These are phyloP conservation scores for Acacia confusa DNA, from an alignment of 306 rosid genomes.

Conservation along the genomic window DNA sequence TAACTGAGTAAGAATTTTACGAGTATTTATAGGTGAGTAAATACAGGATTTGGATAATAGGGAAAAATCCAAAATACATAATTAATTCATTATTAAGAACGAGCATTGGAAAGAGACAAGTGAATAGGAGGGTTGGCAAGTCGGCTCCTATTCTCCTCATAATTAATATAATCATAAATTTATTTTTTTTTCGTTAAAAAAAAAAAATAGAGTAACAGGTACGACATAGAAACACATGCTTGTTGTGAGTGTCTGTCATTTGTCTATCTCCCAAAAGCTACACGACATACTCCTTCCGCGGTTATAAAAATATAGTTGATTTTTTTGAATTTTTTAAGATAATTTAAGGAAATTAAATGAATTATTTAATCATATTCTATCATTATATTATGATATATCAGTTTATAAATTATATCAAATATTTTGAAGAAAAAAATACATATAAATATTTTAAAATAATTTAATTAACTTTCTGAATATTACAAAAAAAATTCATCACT, in stretches of 20 bases:
- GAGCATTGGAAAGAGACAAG: conserved; percentile 39
- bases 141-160: conserved; percentile 22
- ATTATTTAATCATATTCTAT: too few relatives aligned
- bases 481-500: too few relatives aligned
- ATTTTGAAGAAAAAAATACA: too few relatives aligned
- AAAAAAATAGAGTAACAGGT: neutral
- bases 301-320: too few relatives aligned
- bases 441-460: too few relatives aligned
- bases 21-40: neutral
- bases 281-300: neutral
- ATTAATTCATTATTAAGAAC: conserved; percentile 5
- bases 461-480: too few relatives aligned
- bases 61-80: neutral
- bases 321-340: too few relatives aligned
- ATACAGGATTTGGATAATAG: neutral
- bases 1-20: neutral
- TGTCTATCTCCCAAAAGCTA: neutral
- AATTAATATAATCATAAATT: neutral
- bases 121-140: conserved; percentile 13
- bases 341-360: too few relatives aligned
- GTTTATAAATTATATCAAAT: too few relatives aligned
- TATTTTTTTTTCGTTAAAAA: neutral
- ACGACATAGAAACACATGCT: neutral
- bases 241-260: neutral
- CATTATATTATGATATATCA: too few relatives aligned